Evolutionary conservation across 352 stramenopile species (phyloP), one percentile per base, ranked within the genome.

Genomic region (Lagenidium giganteum): DNA sequence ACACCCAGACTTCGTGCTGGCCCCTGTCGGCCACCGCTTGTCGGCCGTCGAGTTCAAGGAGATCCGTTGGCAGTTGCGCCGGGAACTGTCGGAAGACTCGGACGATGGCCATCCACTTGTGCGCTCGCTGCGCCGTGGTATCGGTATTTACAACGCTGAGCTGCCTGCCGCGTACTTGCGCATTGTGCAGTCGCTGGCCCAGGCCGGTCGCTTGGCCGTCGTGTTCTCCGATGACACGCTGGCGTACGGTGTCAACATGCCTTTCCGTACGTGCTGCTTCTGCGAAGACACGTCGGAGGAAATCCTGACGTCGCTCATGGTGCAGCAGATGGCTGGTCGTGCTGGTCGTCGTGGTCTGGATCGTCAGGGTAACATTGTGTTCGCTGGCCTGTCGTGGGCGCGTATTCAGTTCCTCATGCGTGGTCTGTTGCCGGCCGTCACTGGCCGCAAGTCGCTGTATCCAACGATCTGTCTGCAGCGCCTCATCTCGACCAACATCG

Each of bases 161-260:
- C 92, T 99, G 51, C 94, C 95, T 8, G 79, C 80, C 12, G 92
- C 91, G 23, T 99, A 99, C 65, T 66, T 98, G 42, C 81, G 95
- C 39, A 81, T 98, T 28, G 95, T 99, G 30, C 95, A 99, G 68
- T 92, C 93, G 26, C 78, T 99, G 31, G 96, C 96, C 14, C 95
- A 98, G 60, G 88, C 96, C 42, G 96, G 96, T 72, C 96, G 96
- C 54, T 69, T 99, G 11, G 95, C 93, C 2, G 95, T 99, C 41
- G 96, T 99, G 7, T 98, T 99, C 59, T 98, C 92, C 27, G 96
- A 99, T 60, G 90, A 98, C 51, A 97, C 95, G 20, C 76, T 99
- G 30, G 96, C 96, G 6, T 99, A 98, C 62, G 96, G 96, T 71
- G 95, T 99, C 1, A 99, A 99, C 81, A 99, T 99, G 96, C 96